Evolutionary conservation across 257 asterid species (phyloP).

Genomic region (Galeopsis tetrahit): DNA sequence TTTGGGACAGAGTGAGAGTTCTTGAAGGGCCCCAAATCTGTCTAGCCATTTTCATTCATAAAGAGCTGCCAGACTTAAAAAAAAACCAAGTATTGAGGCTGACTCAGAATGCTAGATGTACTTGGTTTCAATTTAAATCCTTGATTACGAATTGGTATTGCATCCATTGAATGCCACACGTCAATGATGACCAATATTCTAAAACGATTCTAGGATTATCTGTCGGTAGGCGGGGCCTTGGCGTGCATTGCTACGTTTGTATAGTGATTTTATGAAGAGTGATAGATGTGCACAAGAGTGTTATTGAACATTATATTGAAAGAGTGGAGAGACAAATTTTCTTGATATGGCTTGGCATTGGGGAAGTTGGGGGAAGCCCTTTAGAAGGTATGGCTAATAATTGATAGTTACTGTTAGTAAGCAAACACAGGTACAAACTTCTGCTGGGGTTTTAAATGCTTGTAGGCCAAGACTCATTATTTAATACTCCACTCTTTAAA

Average conservation of each 20-base stretch:
- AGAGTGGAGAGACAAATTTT: not conserved
- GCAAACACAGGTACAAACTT: conserved; percentile 18
- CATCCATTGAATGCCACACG: not conserved
- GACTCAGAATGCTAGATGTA: not conserved
- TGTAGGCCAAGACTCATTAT: conserved; percentile 15
- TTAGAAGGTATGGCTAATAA: conserved; percentile 23
- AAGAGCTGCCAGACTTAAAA: not conserved
- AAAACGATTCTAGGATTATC: not conserved
- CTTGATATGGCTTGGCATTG: conserved; percentile 19
- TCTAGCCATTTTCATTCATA: conserved; percentile 11
- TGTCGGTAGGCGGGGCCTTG: not conserved
- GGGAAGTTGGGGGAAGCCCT: conserved; percentile 21
- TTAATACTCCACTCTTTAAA: not conserved
- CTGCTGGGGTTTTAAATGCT: conserved; percentile 29
- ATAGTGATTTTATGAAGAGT: not conserved
- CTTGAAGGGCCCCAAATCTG: conserved; percentile 14
- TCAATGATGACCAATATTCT: not conserved
- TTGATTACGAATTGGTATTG: conserved; percentile 8
- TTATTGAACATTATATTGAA: not conserved
- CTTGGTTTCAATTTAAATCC: not conserved
- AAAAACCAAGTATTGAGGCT: not conserved
- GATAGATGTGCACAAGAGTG: not conserved
- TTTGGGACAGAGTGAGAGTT: conserved; percentile 1
- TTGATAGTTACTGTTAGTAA: conserved; percentile 27
- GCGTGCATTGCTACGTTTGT: not conserved